Percentiles rank a stretch among this genome's conserved stretches.
These are phyloP conservation scores for Hymenotorrendiella dingleyae DNA, from an alignment of 2,329 filamentous ascomycete genomes.

Conservation along the genomic window DNA sequence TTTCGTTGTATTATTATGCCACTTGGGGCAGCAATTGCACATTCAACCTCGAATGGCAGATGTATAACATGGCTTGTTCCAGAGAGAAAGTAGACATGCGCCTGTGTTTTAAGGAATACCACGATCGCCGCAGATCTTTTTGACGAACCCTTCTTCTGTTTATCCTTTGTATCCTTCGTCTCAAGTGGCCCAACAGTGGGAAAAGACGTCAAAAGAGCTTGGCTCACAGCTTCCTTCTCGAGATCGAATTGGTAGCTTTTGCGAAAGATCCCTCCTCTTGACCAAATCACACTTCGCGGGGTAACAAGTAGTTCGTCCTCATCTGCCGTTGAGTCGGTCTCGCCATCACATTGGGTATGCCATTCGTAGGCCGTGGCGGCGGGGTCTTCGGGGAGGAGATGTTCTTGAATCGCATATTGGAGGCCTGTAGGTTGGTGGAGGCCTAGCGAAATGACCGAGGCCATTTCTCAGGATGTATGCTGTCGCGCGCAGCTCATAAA, in stretches of 20 bases:
- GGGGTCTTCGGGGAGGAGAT: slow-evolving; percentile 64
- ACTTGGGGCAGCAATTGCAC: slow-evolving; percentile 72
- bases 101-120: slow-evolving; percentile 86
- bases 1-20: slow-evolving; percentile 86
- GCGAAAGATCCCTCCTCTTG: slow-evolving; percentile 74
- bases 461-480: slow-evolving; percentile 54
- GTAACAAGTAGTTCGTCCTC: slow-evolving; percentile 31
- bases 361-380: slow-evolving; percentile 65
- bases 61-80: slow-evolving; percentile 86
- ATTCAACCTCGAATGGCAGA: slow-evolving; percentile 90
- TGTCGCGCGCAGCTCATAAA: too few relatives aligned
- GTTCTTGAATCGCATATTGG: slow-evolving; percentile 75
- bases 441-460: slow-evolving; percentile 82
- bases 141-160: slow-evolving; percentile 23
- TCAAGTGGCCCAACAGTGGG: slow-evolving; percentile 35
- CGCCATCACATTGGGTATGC: slow-evolving; percentile 53
- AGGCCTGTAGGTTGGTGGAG: slow-evolving; percentile 83
- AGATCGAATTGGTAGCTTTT: slow-evolving; percentile 81
- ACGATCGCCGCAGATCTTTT: slow-evolving; percentile 63
- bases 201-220: slow-evolving; percentile 82
- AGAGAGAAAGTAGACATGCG: slow-evolving; percentile 85
- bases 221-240: slow-evolving; percentile 80
- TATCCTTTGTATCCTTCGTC: slow-evolving; percentile 16
- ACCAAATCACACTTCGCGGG: slow-evolving; percentile 58
- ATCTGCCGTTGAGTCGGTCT: slow-evolving; percentile 29